Conservation (phyloP, 176 grass and related monocot species). For the Ensete glaucum region DNA sequence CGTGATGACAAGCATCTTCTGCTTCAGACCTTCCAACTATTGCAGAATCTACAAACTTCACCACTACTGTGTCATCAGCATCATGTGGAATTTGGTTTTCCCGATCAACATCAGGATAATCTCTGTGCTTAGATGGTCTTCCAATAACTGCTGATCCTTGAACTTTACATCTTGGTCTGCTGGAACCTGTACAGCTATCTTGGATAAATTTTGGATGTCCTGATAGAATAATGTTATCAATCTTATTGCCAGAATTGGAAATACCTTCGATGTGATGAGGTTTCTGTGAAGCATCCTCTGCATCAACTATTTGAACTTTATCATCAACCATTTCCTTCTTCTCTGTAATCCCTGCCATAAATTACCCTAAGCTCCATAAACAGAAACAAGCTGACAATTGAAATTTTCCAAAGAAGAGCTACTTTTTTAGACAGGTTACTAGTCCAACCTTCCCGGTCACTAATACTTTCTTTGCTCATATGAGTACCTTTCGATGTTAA, state of each 20-base stretch:
- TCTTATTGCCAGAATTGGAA: neutral
- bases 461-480: constrained; percentile 27
- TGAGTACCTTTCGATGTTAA: constrained; percentile 22
- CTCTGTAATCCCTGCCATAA: constrained; percentile 1
- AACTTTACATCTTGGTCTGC: neutral
- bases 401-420: neutral
- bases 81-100: constrained; percentile 33
- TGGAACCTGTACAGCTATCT: neutral
- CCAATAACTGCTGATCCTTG: neutral
- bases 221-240: neutral
- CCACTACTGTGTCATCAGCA: constrained; percentile 76
- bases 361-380: neutral
- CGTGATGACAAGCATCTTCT: constrained; percentile 89
- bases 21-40: constrained; percentile 77
- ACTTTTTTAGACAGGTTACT: neutral
- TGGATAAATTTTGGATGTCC: neutral
- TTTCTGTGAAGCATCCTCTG: neutral
- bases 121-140: neutral
- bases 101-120: constrained; percentile 4
- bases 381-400: neutral
- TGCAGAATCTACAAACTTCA: constrained; percentile 77
- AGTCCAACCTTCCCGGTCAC: neutral
- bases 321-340: neutral
- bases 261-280: neutral
- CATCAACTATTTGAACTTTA: neutral